Conservation (phyloP, 768 basidiomycete species). For the Phylloporus sp. region DNA sequence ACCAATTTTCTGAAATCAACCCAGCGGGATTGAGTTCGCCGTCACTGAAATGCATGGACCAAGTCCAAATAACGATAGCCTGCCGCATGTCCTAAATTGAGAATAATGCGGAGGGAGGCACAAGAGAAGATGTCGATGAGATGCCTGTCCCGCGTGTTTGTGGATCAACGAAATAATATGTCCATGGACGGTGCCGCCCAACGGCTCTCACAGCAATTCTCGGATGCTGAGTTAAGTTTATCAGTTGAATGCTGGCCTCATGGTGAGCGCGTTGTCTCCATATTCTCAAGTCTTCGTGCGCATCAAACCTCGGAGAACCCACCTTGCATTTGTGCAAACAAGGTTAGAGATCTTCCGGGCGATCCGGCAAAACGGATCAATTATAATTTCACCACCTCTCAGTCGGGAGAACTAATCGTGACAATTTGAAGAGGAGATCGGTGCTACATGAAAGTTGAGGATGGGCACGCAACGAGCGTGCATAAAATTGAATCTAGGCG, state of each 20-base stretch:
- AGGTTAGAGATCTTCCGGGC: slow-evolving; percentile 15
- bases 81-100: no score
- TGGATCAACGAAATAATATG: background rate
- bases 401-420: slow-evolving; percentile 11
- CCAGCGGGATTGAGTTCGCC: no score
- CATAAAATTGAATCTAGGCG: slow-evolving; percentile 11
- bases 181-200: background rate
- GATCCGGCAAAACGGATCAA: slow-evolving; percentile 14
- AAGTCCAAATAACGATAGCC: no score
- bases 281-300: slow-evolving; percentile 7
- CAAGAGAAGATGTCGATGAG: background rate
- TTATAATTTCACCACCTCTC: slow-evolving; percentile 9
- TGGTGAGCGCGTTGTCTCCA: slow-evolving; percentile 25
- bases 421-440: slow-evolving; percentile 10
- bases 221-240: slow-evolving; percentile 20
- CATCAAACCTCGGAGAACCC: slow-evolving; percentile 27
- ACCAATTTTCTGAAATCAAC: no score
- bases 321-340: slow-evolving; percentile 9
- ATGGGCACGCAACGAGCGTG: slow-evolving; percentile 14
- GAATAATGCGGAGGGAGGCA: no score
- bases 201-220: background rate
- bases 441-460: slow-evolving; percentile 11
- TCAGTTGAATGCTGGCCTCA: slow-evolving; percentile 14
- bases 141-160: background rate
- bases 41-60: no score